Evolutionary conservation across 768 basidiomycete species (phyloP).

Genomic region (Dentipellis sp.): DNA sequence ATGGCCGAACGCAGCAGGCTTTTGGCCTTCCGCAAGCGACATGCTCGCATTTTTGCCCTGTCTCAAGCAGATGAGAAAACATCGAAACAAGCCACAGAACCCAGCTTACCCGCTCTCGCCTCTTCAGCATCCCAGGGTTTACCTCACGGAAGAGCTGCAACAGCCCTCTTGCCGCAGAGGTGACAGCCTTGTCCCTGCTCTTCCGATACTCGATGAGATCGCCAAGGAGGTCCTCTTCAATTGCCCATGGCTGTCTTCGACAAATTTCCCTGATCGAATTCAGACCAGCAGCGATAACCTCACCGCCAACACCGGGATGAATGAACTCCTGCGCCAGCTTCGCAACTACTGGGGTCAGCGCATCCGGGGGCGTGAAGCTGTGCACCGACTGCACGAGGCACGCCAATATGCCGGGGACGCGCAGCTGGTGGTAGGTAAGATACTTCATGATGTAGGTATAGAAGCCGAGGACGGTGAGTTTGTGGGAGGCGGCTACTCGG

Average conservation of each 20-base stretch:
- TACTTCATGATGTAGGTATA: slow-evolving; percentile 97
- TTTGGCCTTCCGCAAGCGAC: slow-evolving; percentile 50
- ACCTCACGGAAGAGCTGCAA: slow-evolving; percentile 92
- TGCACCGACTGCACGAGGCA: slow-evolving; percentile 92
- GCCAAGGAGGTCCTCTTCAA: slow-evolving; percentile 89
- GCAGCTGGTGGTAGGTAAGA: slow-evolving; percentile 84
- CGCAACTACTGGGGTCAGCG: slow-evolving; percentile 75
- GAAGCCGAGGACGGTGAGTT: slow-evolving; percentile 86
- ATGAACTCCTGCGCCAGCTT: slow-evolving; percentile 96
- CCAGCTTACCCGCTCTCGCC: slow-evolving; percentile 65
- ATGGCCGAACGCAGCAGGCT: slow-evolving; percentile 80
- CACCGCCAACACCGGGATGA: slow-evolving; percentile 91
- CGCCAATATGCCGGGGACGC: slow-evolving; percentile 88
- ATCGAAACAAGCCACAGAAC: slow-evolving; percentile 24
- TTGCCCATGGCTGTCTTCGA: slow-evolving; percentile 88
- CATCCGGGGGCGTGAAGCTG: slow-evolving; percentile 91
- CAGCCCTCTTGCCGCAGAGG: slow-evolving; percentile 80
- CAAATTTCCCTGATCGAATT: slow-evolving; percentile 96
- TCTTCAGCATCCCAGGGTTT: slow-evolving; percentile 87
- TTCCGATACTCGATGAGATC: slow-evolving; percentile 94
- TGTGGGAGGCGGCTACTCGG: slow-evolving; percentile 88
- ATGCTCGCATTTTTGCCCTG: slow-evolving; percentile 90
- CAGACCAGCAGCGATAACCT: slow-evolving; percentile 94
- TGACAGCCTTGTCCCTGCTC: slow-evolving; percentile 89
- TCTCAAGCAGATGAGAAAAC: background rate